Evolutionary conservation across 352 stramenopile species (phyloP).

Genomic region (Phytophthora sp.): DNA sequence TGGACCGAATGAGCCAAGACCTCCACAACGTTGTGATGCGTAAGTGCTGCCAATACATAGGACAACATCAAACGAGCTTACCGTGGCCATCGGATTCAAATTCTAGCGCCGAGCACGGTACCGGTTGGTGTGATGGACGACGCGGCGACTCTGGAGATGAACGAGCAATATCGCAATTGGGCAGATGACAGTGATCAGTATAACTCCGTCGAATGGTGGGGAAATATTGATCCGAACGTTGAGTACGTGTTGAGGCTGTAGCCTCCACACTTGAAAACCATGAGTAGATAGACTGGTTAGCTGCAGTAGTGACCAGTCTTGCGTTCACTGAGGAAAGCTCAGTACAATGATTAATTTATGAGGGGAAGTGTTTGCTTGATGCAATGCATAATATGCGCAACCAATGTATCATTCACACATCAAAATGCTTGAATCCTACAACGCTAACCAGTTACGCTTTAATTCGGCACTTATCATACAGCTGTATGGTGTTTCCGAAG

Average conservation of each 20-base stretch:
- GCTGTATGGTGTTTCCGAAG: too few relatives aligned
- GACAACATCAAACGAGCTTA: background rate
- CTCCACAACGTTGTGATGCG: background rate
- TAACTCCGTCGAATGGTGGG: constrained; percentile 1
- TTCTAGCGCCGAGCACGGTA: background rate
- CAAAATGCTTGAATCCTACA: background rate
- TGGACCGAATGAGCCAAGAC: background rate
- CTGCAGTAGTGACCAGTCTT: background rate
- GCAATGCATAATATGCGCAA: constrained; percentile 9
- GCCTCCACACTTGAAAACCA: background rate
- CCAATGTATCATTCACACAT: background rate
- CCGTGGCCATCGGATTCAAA: background rate
- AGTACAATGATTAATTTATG: constrained; percentile 6
- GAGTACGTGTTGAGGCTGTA: constrained; percentile 3
- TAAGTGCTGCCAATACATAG: background rate
- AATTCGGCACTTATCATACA: too few relatives aligned
- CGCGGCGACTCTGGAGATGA: background rate
- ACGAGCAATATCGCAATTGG: background rate
- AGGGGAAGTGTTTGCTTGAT: background rate
- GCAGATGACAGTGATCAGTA: background rate
- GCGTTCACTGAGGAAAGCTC: background rate
- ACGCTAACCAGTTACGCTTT: too few relatives aligned
- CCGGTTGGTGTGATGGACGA: background rate
- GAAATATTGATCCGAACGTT: background rate
- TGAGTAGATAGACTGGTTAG: background rate